Evolutionary conservation across 495 filamentous ascomycete genomes (phyloP).

Genomic region (Aspergillus incahuasiensis): DNA sequence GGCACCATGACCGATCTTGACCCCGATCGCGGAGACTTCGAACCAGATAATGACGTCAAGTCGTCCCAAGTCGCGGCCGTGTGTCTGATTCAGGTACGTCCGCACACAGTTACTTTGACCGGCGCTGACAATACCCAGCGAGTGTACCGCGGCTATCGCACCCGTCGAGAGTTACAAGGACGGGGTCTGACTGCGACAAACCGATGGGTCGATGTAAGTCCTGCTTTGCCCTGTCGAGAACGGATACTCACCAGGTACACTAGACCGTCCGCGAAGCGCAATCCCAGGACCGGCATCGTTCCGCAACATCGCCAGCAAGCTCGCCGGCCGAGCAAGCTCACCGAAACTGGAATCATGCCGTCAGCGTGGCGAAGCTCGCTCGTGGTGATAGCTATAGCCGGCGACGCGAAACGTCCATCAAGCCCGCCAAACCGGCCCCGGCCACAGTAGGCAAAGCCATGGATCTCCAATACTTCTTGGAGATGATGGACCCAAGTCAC

Average conservation of each 20-base stretch:
- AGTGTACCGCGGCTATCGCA: conserved; percentile 66
- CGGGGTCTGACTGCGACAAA: conserved; percentile 60
- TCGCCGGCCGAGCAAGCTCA: conserved; percentile 41
- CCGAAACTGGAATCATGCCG: conserved; percentile 70
- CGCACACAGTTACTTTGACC: not conserved
- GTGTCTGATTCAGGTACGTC: conserved; percentile 37
- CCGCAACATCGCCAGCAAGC: conserved; percentile 15
- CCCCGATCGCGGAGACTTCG: not conserved
- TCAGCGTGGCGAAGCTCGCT: conserved; percentile 65
- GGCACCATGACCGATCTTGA: not conserved
- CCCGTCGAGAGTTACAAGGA: conserved; percentile 59
- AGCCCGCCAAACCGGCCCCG: conserved; percentile 19
- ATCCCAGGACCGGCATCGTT: conserved; percentile 51
- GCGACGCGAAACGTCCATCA: conserved; percentile 19
- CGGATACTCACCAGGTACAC: not conserved
- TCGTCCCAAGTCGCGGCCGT: not conserved
- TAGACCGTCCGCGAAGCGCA: conserved; percentile 62
- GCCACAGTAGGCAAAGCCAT: conserved; percentile 61
- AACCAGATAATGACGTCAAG: not conserved
- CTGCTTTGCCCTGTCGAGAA: not conserved
- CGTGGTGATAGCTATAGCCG: conserved; percentile 47
- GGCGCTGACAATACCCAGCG: conserved; percentile 40
- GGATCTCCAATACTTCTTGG: conserved; percentile 86
- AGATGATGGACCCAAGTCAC: conserved; percentile 90
- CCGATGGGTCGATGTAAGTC: conserved; percentile 58